Evolutionary conservation across 352 stramenopile species (phyloP).

Genomic region (Phytophthora agathidicida): DNA sequence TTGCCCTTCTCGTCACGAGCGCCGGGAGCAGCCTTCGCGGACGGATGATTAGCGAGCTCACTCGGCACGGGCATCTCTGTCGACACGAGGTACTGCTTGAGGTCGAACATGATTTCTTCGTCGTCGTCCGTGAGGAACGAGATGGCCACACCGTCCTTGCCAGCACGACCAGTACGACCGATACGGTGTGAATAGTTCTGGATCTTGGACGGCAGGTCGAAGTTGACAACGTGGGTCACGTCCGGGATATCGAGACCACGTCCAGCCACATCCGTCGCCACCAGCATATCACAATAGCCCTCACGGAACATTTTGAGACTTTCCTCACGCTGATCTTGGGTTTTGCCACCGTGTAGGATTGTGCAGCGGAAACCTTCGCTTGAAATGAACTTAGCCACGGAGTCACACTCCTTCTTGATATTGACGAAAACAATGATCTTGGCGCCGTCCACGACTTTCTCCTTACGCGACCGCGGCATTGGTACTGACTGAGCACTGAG

Average conservation of each 20-base stretch:
- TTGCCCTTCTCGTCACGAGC: conserved; percentile 88
- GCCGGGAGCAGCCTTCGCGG: conserved; percentile 87
- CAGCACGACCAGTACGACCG: conserved; percentile 97
- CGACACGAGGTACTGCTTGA: conserved; percentile 97
- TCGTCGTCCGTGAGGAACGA: conserved; percentile 98
- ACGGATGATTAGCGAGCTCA: conserved; percentile 94
- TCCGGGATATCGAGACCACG: conserved; percentile 98
- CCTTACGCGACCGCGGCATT: conserved; percentile 63
- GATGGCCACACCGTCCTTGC: conserved; percentile 96
- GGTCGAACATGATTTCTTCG: conserved; percentile 96
- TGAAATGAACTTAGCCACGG: conserved; percentile 94
- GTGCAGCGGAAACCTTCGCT: conserved; percentile 90
- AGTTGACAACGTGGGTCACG: conserved; percentile 99
- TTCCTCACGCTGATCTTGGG: conserved; percentile 95
- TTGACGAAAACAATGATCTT: conserved; percentile 99
- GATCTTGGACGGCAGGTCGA: conserved; percentile 97
- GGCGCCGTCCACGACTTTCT: conserved; percentile 75
- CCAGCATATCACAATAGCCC: conserved; percentile 89
- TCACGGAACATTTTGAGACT: conserved; percentile 92
- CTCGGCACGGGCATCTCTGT: conserved; percentile 95
- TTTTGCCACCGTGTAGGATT: conserved; percentile 97
- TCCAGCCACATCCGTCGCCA: conserved; percentile 95
- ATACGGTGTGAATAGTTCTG: conserved; percentile 99
- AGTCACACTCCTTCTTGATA: conserved; percentile 98
- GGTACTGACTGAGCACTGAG: conserved; percentile 57